phyloP scores from a whole-genome alignment of 2,329 filamentous ascomycete genomes.

The Aspergillus ibericus region DNA sequence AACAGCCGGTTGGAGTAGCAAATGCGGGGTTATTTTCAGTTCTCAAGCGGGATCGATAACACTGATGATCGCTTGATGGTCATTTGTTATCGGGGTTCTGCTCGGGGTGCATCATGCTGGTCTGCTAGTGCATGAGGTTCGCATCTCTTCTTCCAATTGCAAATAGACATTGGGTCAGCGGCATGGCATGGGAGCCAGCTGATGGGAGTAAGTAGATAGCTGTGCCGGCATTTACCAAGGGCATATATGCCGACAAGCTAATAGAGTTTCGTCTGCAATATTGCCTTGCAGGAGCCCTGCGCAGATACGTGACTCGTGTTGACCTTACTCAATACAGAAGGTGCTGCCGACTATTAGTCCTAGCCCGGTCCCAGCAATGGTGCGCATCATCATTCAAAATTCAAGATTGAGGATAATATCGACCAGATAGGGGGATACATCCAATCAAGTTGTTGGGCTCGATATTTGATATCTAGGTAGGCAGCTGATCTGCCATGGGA shows the following conservation, averaged over 20 bases:
- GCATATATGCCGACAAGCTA: background rate
- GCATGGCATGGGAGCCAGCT: background rate
- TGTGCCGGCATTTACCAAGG: background rate
- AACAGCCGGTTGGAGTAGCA: background rate
- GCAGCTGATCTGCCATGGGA: no score
- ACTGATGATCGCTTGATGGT: background rate
- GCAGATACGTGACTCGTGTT: background rate
- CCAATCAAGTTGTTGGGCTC: background rate
- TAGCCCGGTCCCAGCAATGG: background rate
- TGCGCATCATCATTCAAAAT: background rate
- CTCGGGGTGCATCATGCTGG: background rate
- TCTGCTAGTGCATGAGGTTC: background rate
- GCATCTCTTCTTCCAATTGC: background rate
- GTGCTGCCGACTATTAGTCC: background rate
- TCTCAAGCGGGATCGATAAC: background rate
- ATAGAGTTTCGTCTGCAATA: background rate
- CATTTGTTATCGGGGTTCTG: background rate
- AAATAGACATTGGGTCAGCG: background rate
- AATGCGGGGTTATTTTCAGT: background rate
- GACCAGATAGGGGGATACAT: no score
- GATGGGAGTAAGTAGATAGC: background rate
- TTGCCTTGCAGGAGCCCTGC: no score
- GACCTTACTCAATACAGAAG: background rate
- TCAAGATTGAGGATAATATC: background rate
- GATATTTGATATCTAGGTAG: no score